Percentiles rank a stretch among this genome's conserved stretches.
phyloP scores from a whole-genome alignment of 208 protist species.

The Crithidia expoeki region DNA sequence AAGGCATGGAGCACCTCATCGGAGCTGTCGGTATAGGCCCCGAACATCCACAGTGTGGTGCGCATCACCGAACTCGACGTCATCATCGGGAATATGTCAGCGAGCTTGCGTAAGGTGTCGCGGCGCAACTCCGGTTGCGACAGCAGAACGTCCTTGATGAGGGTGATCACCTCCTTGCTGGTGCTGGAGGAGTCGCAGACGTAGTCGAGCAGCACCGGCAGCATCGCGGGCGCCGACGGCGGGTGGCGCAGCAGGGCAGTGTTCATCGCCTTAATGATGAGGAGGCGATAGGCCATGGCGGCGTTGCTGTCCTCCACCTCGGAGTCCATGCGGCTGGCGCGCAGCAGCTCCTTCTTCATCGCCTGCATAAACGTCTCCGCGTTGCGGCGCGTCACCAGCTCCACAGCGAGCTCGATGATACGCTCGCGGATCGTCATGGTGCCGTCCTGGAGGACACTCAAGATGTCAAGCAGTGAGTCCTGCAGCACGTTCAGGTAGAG shows the following conservation, averaged over 20 bases:
- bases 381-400: constrained; percentile 93
- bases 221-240: constrained; percentile 68
- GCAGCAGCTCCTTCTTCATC: constrained; percentile 96
- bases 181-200: constrained; percentile 77
- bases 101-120: constrained; percentile 59
- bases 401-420: constrained; percentile 92
- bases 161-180: constrained; percentile 92
- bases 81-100: constrained; percentile 66
- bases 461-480: constrained; percentile 96
- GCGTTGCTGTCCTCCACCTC: constrained; percentile 75
- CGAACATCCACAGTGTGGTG: constrained; percentile 94
- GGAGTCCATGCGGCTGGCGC: constrained; percentile 45
- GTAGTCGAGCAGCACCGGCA: constrained; percentile 96
- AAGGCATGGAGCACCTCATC: constrained; percentile 73
- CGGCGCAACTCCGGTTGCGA: constrained; percentile 85
- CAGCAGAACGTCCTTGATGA: constrained; percentile 95
- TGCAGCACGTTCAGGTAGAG: constrained; percentile 88
- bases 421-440: constrained; percentile 95
- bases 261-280: constrained; percentile 95
- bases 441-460: constrained; percentile 89
- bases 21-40: constrained; percentile 73
- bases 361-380: constrained; percentile 92
- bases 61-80: constrained; percentile 71
- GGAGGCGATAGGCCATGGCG: constrained; percentile 51
- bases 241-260: constrained; percentile 91